phyloP scores from a whole-genome alignment of 2,329 filamentous ascomycete species.

The Botrytis deweyae region DNA sequence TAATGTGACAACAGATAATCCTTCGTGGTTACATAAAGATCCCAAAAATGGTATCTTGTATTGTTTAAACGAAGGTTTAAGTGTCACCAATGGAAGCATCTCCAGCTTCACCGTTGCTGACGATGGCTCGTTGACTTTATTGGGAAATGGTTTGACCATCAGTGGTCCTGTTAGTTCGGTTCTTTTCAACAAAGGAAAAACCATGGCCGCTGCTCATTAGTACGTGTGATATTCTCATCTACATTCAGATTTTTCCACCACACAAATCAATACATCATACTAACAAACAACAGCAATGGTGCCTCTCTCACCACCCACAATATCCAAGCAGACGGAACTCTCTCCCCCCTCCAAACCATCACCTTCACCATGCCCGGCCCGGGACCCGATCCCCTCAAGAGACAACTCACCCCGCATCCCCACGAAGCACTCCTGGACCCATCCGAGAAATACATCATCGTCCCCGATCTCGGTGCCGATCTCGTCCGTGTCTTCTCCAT shows the following conservation, averaged over 20 bases:
- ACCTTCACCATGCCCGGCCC: slow-evolving; percentile 42
- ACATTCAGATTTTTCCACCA: background rate
- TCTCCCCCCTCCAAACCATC: slow-evolving; percentile 42
- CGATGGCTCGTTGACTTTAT: slow-evolving; percentile 43
- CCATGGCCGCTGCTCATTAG: slow-evolving; percentile 39
- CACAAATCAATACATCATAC: background rate
- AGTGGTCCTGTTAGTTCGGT: slow-evolving; percentile 40
- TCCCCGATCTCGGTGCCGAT: slow-evolving; percentile 55
- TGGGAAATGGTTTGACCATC: slow-evolving; percentile 45
- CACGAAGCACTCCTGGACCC: slow-evolving; percentile 55
- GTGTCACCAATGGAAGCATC: slow-evolving; percentile 27
- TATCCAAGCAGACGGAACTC: slow-evolving; percentile 10
- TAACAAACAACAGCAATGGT: slow-evolving; percentile 27
- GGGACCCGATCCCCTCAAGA: slow-evolving; percentile 39
- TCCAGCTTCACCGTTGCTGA: slow-evolving; percentile 36
- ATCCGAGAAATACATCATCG: slow-evolving; percentile 49
- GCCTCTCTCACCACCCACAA: slow-evolving; percentile 23
- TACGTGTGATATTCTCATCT: slow-evolving; percentile 21
- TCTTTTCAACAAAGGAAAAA: slow-evolving; percentile 46
- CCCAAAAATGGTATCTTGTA: slow-evolving; percentile 33
- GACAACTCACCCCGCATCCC: slow-evolving; percentile 50
- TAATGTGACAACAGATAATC: slow-evolving; percentile 30
- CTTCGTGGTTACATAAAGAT: slow-evolving; percentile 35
- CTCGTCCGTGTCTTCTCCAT: slow-evolving; percentile 49
- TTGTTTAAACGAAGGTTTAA: slow-evolving; percentile 32